Base-by-base conservation (phyloP, 768 basidiomycete genomes). In the Mycena vitilis region DNA sequence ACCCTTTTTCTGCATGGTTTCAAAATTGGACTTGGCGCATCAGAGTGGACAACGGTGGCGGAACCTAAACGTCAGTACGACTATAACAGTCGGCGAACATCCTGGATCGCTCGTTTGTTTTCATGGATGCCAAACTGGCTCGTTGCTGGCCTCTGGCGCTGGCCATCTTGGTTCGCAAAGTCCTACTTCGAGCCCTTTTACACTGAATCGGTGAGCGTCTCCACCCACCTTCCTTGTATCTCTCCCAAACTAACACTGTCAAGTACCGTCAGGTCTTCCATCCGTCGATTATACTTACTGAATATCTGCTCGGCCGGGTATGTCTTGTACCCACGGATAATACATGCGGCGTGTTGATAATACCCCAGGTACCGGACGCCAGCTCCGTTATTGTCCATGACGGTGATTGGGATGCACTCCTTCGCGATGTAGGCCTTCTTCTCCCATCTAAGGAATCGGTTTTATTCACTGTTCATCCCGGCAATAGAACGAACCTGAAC, bases 281-380 rank as follows among this genome's bases (percentile, higher is more conserved):
- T 30, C 30, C 30, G 18, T 54, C 53, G 25, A 52, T 16, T 30
- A 37, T 54, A 36, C n/a, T 54, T 12, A 54, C 5, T 10, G 36
- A 54, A 12, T 54, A 54, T 37, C 9, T 54, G 34, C 36, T 18
- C 30, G 53, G 53, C 36, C 53, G 53, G 16, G 53, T 54, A 36
- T 20, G 53, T 2, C 5, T 38, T 12, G 40, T 11, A 16, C n/a
- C 7, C 5, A 22, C 37, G 34, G 7, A 20, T 37, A 25, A 36
- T 54, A 7, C 12, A 36, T 1, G 30, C 30, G 5, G 2, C 11
- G 20, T 20, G 47, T 22, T 48, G 47, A 54, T 38, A 10, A 18
- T 5, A n/a, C 8, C 40, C 25, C 15, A 56, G 54, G 54, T 38
- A 20, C 37, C 54, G 13, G 7, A 22, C 6, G 54, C 54, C 11